Conservation (phyloP, 768 basidiomycete species). For the Coprinellus aureogranulatus region DNA sequence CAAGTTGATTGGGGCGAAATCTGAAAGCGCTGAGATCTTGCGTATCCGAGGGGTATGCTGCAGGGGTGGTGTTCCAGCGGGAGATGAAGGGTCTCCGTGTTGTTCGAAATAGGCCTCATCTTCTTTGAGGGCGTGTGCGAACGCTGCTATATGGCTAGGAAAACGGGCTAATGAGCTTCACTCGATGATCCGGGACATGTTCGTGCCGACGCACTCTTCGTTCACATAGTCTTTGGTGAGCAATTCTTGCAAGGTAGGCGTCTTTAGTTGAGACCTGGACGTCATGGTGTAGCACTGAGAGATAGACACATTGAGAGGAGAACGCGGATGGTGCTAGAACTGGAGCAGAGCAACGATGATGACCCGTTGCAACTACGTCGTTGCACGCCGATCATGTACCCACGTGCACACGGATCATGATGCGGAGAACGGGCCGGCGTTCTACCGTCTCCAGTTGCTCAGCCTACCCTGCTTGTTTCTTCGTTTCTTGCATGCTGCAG, state of each 20-base stretch:
- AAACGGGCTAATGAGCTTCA: neutral
- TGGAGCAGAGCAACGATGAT: neutral
- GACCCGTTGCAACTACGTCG: neutral
- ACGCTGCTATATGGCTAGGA: conserved; percentile 62
- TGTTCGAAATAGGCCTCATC: conserved; percentile 50
- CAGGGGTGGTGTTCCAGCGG: conserved; percentile 33
- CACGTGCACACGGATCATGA: neutral
- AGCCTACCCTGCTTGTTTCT: neutral
- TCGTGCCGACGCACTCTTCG: conserved; percentile 8
- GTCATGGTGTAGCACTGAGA: neutral
- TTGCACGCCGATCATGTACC: too few species aligned
- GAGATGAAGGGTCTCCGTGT: conserved; percentile 32
- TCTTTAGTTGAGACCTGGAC: neutral
- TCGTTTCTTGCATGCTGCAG: too few species aligned
- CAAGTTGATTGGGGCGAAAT: conserved; percentile 88
- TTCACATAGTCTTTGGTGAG: conserved; percentile 10
- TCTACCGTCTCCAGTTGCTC: neutral
- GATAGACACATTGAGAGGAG: neutral
- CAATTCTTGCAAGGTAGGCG: neutral
- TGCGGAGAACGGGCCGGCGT: neutral
- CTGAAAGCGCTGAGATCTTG: conserved; percentile 80
- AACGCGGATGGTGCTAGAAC: neutral
- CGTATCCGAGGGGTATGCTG: conserved; percentile 46
- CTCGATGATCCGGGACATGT: too few species aligned
- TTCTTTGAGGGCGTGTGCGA: conserved; percentile 66